Conservation (phyloP, 352 stramenopile genomes). For the Phytophthora tentaculata region DNA sequence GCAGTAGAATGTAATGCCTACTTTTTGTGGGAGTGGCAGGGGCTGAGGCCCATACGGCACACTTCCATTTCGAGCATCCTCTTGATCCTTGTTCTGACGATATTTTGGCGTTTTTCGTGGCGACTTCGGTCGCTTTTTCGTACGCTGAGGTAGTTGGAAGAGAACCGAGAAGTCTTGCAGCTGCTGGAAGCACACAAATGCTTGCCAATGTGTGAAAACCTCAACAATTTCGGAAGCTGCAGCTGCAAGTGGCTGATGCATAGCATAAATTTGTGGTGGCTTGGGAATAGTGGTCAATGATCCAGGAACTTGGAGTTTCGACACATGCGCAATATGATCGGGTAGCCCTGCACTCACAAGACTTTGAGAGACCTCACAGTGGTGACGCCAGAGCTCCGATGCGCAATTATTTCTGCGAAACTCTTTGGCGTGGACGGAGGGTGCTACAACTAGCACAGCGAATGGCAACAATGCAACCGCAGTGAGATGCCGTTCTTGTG, state of each 20-base stretch:
- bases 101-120: slow-evolving; percentile 3
- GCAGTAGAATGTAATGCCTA: slow-evolving; percentile 2
- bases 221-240: slow-evolving; percentile 24
- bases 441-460: slow-evolving; percentile 22
- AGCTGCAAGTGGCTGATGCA: slow-evolving; percentile 15
- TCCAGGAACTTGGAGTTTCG: neutral
- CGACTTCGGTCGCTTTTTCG: slow-evolving; percentile 25
- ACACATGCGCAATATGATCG: slow-evolving; percentile 12
- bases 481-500: slow-evolving; percentile 26
- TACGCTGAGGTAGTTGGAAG: slow-evolving; percentile 23
- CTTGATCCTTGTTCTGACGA: neutral
- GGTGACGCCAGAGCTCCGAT: slow-evolving; percentile 28
- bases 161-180: slow-evolving; percentile 50
- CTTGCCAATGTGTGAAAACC: slow-evolving; percentile 56
- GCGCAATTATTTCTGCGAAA: neutral
- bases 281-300: neutral
- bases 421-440: neutral
- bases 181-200: slow-evolving; percentile 60
- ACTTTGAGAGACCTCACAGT: slow-evolving; percentile 22
- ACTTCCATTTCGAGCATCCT: slow-evolving; percentile 7
- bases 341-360: slow-evolving; percentile 41
- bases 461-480: slow-evolving; percentile 40
- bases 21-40: slow-evolving; percentile 31
- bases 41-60: slow-evolving; percentile 23
- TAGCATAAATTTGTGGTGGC: slow-evolving; percentile 15